phyloP scores from a whole-genome alignment of 2,329 filamentous ascomycete species.

The Aspergillus pseudonomiae region DNA sequence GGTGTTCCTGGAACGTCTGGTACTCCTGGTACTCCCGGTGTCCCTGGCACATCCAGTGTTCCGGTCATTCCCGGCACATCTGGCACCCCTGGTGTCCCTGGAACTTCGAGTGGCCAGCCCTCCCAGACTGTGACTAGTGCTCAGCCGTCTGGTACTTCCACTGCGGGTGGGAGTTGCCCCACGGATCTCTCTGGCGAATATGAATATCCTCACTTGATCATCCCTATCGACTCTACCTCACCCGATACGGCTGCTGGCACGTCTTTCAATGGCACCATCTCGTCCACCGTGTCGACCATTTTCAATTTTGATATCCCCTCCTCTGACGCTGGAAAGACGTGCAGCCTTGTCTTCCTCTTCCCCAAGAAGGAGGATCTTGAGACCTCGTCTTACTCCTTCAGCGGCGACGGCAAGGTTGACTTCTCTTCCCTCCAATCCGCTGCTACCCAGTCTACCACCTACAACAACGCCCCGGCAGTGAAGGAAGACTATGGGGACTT shows the following conservation, averaged over 20 bases:
- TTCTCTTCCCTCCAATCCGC: slow-evolving; percentile 54
- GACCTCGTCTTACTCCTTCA: slow-evolving; percentile 61
- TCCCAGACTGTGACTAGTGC: slow-evolving; percentile 13
- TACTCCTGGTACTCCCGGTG: slow-evolving; percentile 6
- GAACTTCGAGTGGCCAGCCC: slow-evolving; percentile 9
- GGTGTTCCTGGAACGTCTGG: slow-evolving; percentile 14
- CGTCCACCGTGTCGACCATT: slow-evolving; percentile 57
- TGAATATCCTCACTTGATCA: slow-evolving; percentile 65
- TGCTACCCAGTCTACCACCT: slow-evolving; percentile 57
- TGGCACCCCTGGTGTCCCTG: slow-evolving; percentile 9
- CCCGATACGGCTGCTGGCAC: slow-evolving; percentile 58
- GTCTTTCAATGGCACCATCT: slow-evolving; percentile 59
- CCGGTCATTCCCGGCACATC: background rate
- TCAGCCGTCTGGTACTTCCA: slow-evolving; percentile 19
- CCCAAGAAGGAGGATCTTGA: slow-evolving; percentile 60
- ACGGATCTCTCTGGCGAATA: slow-evolving; percentile 51
- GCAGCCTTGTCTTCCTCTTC: slow-evolving; percentile 68
- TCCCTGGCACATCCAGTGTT: slow-evolving; percentile 6
- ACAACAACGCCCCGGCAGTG: slow-evolving; percentile 54
- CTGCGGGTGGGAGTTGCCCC: slow-evolving; percentile 42
- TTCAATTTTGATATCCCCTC: slow-evolving; percentile 71
- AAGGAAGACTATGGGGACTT: slow-evolving; percentile 48
- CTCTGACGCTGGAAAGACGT: slow-evolving; percentile 60
- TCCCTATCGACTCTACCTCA: slow-evolving; percentile 59
- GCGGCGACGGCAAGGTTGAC: slow-evolving; percentile 56